A percentile compares a stretch with the other conserved stretches of the same genome.
Conservation (phyloP, 306 rosid genomes). For the Prunus kanzakura region DNA sequence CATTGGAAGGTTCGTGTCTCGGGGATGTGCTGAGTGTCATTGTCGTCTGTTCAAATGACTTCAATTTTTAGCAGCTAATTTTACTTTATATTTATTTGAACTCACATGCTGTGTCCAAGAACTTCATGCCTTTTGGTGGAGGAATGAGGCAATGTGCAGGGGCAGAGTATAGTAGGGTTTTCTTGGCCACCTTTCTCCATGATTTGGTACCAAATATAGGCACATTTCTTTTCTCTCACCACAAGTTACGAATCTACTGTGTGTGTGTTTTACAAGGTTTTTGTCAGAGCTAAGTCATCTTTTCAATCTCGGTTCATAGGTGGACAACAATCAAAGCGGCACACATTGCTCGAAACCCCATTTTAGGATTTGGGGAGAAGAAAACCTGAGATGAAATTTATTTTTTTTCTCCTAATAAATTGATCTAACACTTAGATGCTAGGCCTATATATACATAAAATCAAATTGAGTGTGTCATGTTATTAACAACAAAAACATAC, state of each 20-base stretch:
- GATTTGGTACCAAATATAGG: constrained; percentile 43
- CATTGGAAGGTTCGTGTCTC: constrained; percentile 35
- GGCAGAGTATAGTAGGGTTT: constrained; percentile 31
- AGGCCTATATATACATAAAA: too few species aligned
- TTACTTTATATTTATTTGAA: not conserved
- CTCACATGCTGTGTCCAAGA: constrained; percentile 22
- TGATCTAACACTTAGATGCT: too few species aligned
- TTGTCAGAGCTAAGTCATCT: not conserved
- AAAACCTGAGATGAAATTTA: not conserved
- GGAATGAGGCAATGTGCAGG: constrained; percentile 42
- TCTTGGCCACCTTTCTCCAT: constrained; percentile 39
- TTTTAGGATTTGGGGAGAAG: constrained; percentile 21
- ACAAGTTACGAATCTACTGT: not conserved
- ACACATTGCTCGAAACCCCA: constrained; percentile 17
- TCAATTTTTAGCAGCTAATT: not conserved
- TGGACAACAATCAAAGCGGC: constrained; percentile 30
- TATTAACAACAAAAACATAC: too few species aligned
- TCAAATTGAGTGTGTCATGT: too few species aligned
- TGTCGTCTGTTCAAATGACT: too few species aligned
- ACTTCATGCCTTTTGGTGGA: constrained; percentile 48
- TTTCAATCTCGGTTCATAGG: not conserved
- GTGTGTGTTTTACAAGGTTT: too few species aligned
- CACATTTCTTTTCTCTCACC: constrained; percentile 1
- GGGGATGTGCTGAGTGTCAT: too few species aligned
- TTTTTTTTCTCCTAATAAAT: too few species aligned